Conservation (phyloP, 2,329 filamentous ascomycete genomes). For the Thielaviopsis punctulata region DNA sequence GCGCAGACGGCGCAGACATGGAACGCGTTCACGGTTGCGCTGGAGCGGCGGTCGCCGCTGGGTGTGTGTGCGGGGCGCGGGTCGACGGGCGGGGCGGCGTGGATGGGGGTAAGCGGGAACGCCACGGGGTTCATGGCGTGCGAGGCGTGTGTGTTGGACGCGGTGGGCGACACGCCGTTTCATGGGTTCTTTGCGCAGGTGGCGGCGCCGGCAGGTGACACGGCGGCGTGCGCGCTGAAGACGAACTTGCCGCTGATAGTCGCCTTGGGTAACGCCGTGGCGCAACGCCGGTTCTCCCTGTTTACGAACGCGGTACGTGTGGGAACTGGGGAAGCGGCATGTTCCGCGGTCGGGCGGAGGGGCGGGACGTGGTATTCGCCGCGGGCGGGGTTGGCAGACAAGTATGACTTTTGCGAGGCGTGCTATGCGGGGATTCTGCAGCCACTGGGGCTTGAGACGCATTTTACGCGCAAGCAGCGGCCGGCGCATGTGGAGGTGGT, state of each 20-base stretch:
- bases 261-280: conserved; percentile 17
- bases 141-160: conserved; percentile 21
- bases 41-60: not conserved
- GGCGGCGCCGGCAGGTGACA: not conserved
- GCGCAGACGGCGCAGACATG: conserved; percentile 17
- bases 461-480: conserved; percentile 17
- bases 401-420: conserved; percentile 19
- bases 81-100: not conserved
- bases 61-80: not conserved
- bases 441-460: conserved; percentile 15
- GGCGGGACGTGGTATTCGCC: conserved; percentile 22
- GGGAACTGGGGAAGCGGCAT: conserved; percentile 18
- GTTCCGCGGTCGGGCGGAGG: too few species aligned
- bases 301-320: conserved; percentile 17
- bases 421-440: conserved; percentile 19
- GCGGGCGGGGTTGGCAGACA: conserved; percentile 13
- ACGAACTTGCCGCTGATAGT: conserved; percentile 14
- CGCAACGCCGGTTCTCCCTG: conserved; percentile 15
- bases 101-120: conserved; percentile 12
- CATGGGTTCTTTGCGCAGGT: conserved; percentile 16
- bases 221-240: conserved; percentile 15
- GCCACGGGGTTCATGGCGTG: conserved; percentile 18
- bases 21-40: conserved; percentile 16
- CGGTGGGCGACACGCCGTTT: conserved; percentile 18
- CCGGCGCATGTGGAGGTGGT: conserved; percentile 14